A percentile compares a stretch with the other conserved stretches of the same genome.
Conservation (phyloP, 352 stramenopile species). For the Pythium sukuiense region DNA sequence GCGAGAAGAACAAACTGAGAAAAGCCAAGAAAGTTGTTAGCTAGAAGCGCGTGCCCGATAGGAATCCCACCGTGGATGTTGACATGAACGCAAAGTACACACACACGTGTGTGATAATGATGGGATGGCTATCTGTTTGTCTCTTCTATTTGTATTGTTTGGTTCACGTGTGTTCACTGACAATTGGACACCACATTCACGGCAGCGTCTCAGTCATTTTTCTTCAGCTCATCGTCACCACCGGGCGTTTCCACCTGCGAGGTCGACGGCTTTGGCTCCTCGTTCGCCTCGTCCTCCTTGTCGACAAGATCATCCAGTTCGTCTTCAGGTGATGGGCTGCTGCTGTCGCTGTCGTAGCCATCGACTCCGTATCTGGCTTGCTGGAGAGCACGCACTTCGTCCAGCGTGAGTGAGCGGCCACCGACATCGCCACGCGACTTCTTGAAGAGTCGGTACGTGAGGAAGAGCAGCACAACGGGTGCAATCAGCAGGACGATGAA, state of each 20-base stretch:
- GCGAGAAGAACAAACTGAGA: constrained; percentile 73
- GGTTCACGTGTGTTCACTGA: neutral
- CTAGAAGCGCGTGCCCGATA: constrained; percentile 13
- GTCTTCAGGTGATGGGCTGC: constrained; percentile 18
- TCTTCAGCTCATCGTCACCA: constrained; percentile 9
- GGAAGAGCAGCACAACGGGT: constrained; percentile 50
- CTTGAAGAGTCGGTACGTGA: constrained; percentile 48
- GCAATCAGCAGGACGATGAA: constrained; percentile 68
- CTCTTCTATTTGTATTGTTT: neutral
- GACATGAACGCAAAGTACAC: neutral
- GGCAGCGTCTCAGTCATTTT: constrained; percentile 7
- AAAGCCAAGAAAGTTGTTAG: constrained; percentile 49
- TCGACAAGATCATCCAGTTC: constrained; percentile 10
- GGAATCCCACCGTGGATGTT: neutral
- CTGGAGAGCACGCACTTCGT: constrained; percentile 69
- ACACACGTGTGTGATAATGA: neutral
- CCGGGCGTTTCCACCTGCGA: neutral
- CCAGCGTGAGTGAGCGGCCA: constrained; percentile 57
- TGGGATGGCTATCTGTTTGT: neutral
- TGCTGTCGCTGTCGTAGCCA: constrained; percentile 60
- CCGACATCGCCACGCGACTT: constrained; percentile 42
- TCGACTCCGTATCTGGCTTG: constrained; percentile 59
- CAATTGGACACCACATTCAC: constrained; percentile 2
- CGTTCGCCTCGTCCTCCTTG: neutral
- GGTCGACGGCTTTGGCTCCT: neutral